Base-by-base conservation (phyloP, 495 filamentous ascomycete species). In the Pseudotulostoma volvatum region DNA sequence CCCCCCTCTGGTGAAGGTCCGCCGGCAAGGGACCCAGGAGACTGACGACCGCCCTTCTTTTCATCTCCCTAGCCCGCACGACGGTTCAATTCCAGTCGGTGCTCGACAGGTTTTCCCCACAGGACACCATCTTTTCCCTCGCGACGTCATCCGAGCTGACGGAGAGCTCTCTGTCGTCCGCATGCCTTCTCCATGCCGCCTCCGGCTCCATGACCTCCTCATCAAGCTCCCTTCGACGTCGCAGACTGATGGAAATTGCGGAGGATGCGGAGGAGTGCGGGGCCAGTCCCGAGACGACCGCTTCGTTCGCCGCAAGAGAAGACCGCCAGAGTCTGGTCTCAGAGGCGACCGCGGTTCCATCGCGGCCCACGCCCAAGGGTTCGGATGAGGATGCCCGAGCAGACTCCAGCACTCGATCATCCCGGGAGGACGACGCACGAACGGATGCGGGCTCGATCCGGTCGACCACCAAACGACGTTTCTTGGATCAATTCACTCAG, bases 31-130 rank as follows among this genome's bases (percentile, higher is more conserved):
- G n/a, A n/a, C n/a, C n/a, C n/a, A n/a, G n/a, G n/a, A n/a, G n/a
- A 37, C 31, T 3, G 31, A 18, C 38, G 8, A 33, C 34, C 35
- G 19, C 40, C 31, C 40, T 28, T 37, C n/a, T n/a, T 18, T 35
- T 16, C 34, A 20, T 41, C 11, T 46, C 35, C 36, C 18, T 45
- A 96, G 90, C 86, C 38, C 86, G 90, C 45, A 83, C 82, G 18
- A 73, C 83, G n/a, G 90, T 97, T 7, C 92, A 97, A 55, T 94
- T 93, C 50, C 80, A 81, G 41, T 77, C 83, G 20, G 61, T 97
- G 34, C 71, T 76, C 34, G 87, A 96, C 46, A 78, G 75, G 38
- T 93, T 94, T 56, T 73, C 77, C 31, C 88, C 87, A 1, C 79
- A 86, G 57, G 88, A 96, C 53, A 82, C 83, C 3, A 70, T 76